Evolutionary conservation across 1,284 basidiomycete genomes (phyloP).

Genomic region (Meripilus lineatus): DNA sequence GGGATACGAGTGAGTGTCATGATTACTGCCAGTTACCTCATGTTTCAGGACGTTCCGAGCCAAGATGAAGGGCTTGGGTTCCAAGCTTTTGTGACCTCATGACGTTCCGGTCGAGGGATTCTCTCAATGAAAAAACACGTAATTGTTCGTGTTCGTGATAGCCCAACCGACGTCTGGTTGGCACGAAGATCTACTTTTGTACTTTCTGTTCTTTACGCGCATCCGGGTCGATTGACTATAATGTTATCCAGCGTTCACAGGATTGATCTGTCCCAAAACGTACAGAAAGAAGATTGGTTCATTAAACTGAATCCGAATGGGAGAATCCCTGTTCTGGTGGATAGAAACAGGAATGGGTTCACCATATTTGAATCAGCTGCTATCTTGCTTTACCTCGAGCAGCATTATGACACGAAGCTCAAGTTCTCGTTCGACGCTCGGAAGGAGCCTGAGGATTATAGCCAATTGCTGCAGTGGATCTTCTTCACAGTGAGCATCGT

Average conservation of each 20-base stretch:
- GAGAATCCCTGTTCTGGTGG: conserved; percentile 45
- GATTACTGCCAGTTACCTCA: too few relatives aligned
- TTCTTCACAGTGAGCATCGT: conserved; percentile 56
- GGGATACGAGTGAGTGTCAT: conserved; percentile 21
- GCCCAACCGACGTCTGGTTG: neutral
- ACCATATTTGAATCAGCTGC: conserved; percentile 50
- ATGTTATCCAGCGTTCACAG: conserved; percentile 25
- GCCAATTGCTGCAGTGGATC: conserved; percentile 72
- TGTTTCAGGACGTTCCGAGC: too few relatives aligned
- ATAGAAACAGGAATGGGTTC: conserved; percentile 33
- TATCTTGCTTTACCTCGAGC: conserved; percentile 49
- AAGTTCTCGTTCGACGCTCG: conserved; percentile 42
- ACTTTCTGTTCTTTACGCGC: neutral
- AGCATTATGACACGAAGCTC: conserved; percentile 40
- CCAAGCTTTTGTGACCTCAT: too few relatives aligned
- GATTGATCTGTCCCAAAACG: conserved; percentile 34
- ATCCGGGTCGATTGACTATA: neutral
- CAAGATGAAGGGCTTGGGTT: too few relatives aligned
- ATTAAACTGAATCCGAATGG: conserved; percentile 56
- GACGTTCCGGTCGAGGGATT: too few relatives aligned
- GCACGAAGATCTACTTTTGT: neutral
- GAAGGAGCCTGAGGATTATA: conserved; percentile 33
- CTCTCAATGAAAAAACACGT: too few relatives aligned
- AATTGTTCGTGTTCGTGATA: too few relatives aligned
- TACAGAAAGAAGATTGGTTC: conserved; percentile 49